These are phyloP conservation scores for Oryza glaberrima DNA, from an alignment of 176 grass and related monocot genomes.

Conservation along the genomic window DNA sequence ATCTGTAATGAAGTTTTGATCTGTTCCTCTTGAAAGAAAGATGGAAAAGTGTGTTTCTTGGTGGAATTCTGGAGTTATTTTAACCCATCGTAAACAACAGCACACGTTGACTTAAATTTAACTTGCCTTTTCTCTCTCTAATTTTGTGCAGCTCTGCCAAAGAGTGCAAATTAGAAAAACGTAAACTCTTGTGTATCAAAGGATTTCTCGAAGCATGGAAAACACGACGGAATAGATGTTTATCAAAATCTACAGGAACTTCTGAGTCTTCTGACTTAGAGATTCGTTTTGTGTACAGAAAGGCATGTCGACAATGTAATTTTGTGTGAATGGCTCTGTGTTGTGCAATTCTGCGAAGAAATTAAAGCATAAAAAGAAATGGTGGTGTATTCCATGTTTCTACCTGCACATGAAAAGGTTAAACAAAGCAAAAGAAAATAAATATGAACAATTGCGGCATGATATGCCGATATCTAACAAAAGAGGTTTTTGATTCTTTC, in stretches of 20 bases:
- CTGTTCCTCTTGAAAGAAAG: conserved; percentile 9
- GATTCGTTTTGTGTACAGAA: too few species aligned
- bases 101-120: not conserved
- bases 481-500: not conserved
- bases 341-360: not conserved
- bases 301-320: not conserved
- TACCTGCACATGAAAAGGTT: not conserved
- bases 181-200: not conserved
- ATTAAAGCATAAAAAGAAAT: not conserved
- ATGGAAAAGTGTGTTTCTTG: not conserved
- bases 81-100: not conserved
- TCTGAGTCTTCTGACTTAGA: not conserved
- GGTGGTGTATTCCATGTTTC: not conserved
- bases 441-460: not conserved
- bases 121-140: not conserved
- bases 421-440: not conserved
- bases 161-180: not conserved
- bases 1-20: conserved; percentile 12
- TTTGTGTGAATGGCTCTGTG: too few species aligned
- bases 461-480: too few species aligned
- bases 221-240: not conserved
- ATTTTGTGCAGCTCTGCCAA: not conserved
- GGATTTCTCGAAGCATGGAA: not conserved
- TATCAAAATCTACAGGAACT: not conserved
- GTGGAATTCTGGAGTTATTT: not conserved